phyloP scores from a whole-genome alignment of 331 rosid genomes.

The Cydonia oblonga region DNA sequence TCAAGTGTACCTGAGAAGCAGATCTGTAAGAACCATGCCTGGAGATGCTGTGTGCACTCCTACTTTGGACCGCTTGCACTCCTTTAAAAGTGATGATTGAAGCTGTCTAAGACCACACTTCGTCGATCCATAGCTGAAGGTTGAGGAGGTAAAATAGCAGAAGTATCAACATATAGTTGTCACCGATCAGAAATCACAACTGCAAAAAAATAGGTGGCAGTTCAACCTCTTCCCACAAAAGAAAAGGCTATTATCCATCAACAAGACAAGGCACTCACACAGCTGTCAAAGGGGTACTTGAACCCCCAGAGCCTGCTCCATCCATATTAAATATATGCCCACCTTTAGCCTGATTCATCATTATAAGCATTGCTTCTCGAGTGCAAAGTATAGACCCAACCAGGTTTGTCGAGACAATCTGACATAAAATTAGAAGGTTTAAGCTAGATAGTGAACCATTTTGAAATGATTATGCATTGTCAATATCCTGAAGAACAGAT shows the following conservation, averaged over 20 bases:
- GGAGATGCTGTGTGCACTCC: conserved; percentile 96
- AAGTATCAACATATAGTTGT: conserved; percentile 4
- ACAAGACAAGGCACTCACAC: conserved; percentile 57
- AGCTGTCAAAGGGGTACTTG: conserved; percentile 95
- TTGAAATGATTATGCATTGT: background rate
- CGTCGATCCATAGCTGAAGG: conserved; percentile 73
- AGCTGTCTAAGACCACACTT: conserved; percentile 92
- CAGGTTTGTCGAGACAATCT: conserved; percentile 93
- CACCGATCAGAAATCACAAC: conserved; percentile 2
- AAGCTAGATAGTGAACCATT: background rate
- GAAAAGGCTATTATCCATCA: conserved; percentile 11
- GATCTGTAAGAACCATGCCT: conserved; percentile 94
- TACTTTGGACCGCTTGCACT: conserved; percentile 68
- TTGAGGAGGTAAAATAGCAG: conserved; percentile 4
- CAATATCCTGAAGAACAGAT: no score
- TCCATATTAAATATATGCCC: conserved; percentile 96
- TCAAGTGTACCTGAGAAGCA: conserved; percentile 60
- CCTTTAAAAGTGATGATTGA: conserved; percentile 76
- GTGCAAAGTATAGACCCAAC: conserved; percentile 93
- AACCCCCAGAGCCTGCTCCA: conserved; percentile 96
- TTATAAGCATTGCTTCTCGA: conserved; percentile 73
- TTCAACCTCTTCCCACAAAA: background rate
- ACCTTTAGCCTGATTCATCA: conserved; percentile 60
- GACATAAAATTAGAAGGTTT: background rate
- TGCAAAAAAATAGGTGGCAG: background rate